Percentiles rank a stretch among this genome's conserved stretches.
These are phyloP conservation scores for Cavenderia fasciculata DNA, from an alignment of 78 protist genomes.

Conservation along the genomic window DNA sequence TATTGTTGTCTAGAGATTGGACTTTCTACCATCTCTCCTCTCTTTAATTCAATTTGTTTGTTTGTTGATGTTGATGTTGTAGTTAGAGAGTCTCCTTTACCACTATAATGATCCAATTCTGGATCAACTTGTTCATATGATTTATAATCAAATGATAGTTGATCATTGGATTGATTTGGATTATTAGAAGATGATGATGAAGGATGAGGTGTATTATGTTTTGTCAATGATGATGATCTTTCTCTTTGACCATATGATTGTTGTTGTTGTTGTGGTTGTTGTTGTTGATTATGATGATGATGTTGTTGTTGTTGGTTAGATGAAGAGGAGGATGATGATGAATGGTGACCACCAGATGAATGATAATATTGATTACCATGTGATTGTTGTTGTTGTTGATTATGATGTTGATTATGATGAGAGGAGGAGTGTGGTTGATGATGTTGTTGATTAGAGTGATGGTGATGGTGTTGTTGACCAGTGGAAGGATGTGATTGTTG, in stretches of 20 bases:
- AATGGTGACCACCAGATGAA: too few relatives aligned
- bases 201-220: too few relatives aligned
- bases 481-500: slow-evolving; percentile 13
- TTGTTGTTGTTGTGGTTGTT: slow-evolving; percentile 15
- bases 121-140: too few relatives aligned
- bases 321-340: background rate
- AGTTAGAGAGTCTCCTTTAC: too few relatives aligned
- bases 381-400: too few relatives aligned
- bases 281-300: background rate
- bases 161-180: too few relatives aligned
- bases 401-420: background rate
- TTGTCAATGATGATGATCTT: too few relatives aligned
- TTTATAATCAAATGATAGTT: too few relatives aligned
- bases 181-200: too few relatives aligned
- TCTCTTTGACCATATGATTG: too few relatives aligned
- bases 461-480: slow-evolving; percentile 19
- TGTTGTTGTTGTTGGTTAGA: background rate
- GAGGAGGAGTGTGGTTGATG: background rate
- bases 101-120: too few relatives aligned
- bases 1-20: slow-evolving; percentile 75
- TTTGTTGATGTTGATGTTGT: background rate
- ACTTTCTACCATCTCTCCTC: slow-evolving; percentile 76
- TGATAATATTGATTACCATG: too few relatives aligned
- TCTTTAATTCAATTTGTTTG: slow-evolving; percentile 32
- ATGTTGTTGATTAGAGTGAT: background rate